Base-by-base conservation (phyloP, 805 yeast genomes). In the Ogataea philodendri region DNA sequence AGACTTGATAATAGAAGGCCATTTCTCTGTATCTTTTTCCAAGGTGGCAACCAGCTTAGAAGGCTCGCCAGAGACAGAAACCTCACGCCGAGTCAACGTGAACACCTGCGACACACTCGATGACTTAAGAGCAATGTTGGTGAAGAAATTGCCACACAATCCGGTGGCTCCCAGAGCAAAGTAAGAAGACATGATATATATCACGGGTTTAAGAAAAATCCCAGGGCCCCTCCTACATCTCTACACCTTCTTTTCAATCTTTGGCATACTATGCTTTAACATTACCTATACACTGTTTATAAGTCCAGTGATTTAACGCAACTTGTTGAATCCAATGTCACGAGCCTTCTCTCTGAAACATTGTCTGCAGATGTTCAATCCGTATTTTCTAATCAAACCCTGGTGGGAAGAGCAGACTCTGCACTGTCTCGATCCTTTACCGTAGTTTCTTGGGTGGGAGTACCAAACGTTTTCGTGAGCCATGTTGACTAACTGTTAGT, bases 381-480 rank as follows among this genome's bases (percentile, higher is more conserved):
- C 98, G 93, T 93, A 93, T 81, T 93, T 93, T 87, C 99, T 90
- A 82, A 93, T 86, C 72, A 93, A 85, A 81, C 97, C 97, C 62
- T 86, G 72, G 89, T 90, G 97, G 74, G 97, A 86, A 64, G 95
- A 79, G 71, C 96, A 87, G 80, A 90, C 89, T 74, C 97, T 93
- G 81, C 97, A 93, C 78, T 86, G 93, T 80, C 99, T 95, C 66
- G 97, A 85, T 78, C 99, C 99, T 86, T 93, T 93, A 76, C 98
- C 98, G 88, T 79, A 90, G 76, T 84, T 89, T 86, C 97, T 87
- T 82, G 99, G 98, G 95, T 93, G 98, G 72, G 97, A 89, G 83
- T 74, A 93, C 99, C 99, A 93, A 82, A 90, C 95, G 88, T 87
- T 83, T 83, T 87, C 96, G 96, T 89, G 97, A 84, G 97, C 96